phyloP scores from a whole-genome alignment of 805 yeast species.

The Metschnikowia picachoensis region DNA sequence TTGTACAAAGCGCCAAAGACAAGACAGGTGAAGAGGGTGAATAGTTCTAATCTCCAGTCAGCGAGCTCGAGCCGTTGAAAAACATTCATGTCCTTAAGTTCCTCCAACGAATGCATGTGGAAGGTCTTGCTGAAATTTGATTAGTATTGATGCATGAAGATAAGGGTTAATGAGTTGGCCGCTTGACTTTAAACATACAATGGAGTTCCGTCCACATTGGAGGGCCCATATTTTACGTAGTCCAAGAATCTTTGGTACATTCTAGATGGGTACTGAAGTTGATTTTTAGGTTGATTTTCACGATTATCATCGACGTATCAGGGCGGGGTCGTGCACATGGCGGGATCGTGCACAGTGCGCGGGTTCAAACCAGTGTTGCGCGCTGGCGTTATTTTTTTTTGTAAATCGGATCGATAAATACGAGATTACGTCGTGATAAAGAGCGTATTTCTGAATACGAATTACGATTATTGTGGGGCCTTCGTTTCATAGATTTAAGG shows the following conservation, averaged over 20 bases:
- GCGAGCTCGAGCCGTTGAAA: slow-evolving; percentile 53
- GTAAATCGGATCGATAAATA: no score
- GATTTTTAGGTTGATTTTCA: neutral
- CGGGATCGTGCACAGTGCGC: neutral
- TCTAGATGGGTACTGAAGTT: neutral
- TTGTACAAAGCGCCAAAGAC: slow-evolving; percentile 49
- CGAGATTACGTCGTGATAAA: no score
- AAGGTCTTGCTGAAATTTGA: slow-evolving; percentile 14
- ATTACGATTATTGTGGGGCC: no score
- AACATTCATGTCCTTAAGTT: slow-evolving; percentile 56
- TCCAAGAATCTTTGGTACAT: slow-evolving; percentile 15
- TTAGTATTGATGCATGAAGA: slow-evolving; percentile 2
- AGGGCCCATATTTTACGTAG: slow-evolving; percentile 16
- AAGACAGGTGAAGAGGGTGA: slow-evolving; percentile 49
- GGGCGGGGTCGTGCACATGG: neutral
- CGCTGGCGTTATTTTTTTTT: no score
- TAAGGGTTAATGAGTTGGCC: neutral
- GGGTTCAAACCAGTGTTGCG: no score
- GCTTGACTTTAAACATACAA: slow-evolving; percentile 14
- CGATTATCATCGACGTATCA: slow-evolving; percentile 3
- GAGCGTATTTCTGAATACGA: no score
- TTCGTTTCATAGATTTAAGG: no score
- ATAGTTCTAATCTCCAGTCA: slow-evolving; percentile 75
- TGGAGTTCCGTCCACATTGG: slow-evolving; percentile 18
- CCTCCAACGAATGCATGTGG: slow-evolving; percentile 41